These are phyloP conservation scores for Mycena alexandri DNA, from an alignment of 768 basidiomycete genomes.

Conservation along the genomic window DNA sequence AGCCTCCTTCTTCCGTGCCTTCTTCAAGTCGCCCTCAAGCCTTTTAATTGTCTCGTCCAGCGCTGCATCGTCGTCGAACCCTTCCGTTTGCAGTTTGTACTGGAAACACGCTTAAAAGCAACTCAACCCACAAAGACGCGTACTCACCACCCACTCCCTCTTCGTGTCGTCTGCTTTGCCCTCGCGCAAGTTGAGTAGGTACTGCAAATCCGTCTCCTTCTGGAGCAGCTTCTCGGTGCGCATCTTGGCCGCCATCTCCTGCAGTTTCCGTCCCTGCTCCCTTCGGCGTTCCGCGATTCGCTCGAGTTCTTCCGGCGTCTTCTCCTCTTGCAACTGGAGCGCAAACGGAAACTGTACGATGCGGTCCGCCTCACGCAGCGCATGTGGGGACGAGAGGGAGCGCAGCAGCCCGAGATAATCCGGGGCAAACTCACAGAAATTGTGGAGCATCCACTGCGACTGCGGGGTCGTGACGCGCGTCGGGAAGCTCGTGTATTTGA, in stretches of 20 bases:
- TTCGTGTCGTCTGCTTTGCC: slow-evolving; percentile 69
- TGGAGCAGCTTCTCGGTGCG: slow-evolving; percentile 85
- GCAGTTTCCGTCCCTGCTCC: slow-evolving; percentile 90
- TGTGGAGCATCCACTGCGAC: slow-evolving; percentile 93
- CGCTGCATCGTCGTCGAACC: slow-evolving; percentile 81
- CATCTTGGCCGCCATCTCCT: slow-evolving; percentile 90
- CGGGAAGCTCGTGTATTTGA: slow-evolving; percentile 96
- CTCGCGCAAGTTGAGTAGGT: slow-evolving; percentile 75
- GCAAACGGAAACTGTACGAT: slow-evolving; percentile 92
- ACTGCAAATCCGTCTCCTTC: slow-evolving; percentile 82
- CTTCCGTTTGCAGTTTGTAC: slow-evolving; percentile 74
- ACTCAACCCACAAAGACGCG: not conserved
- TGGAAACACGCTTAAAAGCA: slow-evolving; percentile 42
- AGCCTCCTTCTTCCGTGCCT: slow-evolving; percentile 83
- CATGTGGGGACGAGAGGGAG: slow-evolving; percentile 72
- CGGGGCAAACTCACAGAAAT: slow-evolving; percentile 84
- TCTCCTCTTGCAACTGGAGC: slow-evolving; percentile 76
- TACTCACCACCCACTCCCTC: slow-evolving; percentile 80
- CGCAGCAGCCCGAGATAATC: slow-evolving; percentile 82
- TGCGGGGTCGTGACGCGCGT: slow-evolving; percentile 84
- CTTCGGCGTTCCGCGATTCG: slow-evolving; percentile 81
- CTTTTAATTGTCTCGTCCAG: slow-evolving; percentile 89
- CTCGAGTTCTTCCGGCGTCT: slow-evolving; percentile 91
- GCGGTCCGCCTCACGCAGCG: slow-evolving; percentile 73
- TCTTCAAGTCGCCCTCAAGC: slow-evolving; percentile 82